phyloP scores from a whole-genome alignment of 208 protist genomes.

The Leptomonas pyrrhocoris region DNA sequence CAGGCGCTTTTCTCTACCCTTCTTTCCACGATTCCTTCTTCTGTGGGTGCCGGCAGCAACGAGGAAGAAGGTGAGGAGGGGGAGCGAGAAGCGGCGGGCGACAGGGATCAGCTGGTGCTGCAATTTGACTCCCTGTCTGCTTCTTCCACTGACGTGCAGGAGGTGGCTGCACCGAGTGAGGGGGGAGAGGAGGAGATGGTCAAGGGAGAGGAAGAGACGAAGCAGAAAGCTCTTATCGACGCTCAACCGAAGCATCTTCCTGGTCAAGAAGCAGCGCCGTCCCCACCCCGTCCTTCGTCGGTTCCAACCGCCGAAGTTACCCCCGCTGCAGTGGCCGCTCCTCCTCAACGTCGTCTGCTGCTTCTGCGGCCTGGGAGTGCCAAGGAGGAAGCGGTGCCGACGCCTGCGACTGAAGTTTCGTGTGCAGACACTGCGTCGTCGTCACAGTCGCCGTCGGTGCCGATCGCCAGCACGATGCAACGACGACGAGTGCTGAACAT shows the following conservation, averaged over 20 bases:
- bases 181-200: neutral
- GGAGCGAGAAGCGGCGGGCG: neutral
- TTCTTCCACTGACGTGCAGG: neutral
- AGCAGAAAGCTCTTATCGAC: neutral
- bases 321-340: neutral
- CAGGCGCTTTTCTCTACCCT: slow-evolving; percentile 13
- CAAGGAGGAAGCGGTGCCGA: neutral
- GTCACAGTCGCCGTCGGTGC: neutral
- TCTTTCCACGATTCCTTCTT: slow-evolving; percentile 9
- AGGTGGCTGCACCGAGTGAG: neutral
- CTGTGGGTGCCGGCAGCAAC: neutral
- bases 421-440: neutral
- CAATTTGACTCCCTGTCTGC: slow-evolving; percentile 23
- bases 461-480: neutral
- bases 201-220: neutral
- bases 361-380: neutral
- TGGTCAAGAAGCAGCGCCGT: too few relatives aligned
- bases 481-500: slow-evolving; percentile 9
- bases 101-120: slow-evolving; percentile 20
- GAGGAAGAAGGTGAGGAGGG: neutral
- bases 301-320: neutral
- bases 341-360: slow-evolving; percentile 7
- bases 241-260: too few relatives aligned
- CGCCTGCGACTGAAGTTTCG: neutral
- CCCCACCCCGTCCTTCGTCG: neutral